Evolutionary conservation across 2,329 filamentous ascomycete species (phyloP).

Genomic region (Blumeria hordei): DNA sequence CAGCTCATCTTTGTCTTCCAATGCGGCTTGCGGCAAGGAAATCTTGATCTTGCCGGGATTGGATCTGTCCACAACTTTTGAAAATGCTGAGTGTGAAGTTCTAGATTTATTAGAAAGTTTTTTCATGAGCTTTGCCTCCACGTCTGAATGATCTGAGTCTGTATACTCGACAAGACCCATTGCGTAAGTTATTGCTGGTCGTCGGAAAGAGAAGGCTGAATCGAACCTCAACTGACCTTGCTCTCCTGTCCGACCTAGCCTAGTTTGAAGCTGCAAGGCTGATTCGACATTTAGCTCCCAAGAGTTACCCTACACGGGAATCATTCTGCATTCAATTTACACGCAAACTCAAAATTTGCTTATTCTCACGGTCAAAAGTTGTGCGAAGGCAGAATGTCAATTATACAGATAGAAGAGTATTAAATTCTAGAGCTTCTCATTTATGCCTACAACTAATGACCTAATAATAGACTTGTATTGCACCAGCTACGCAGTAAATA

Average conservation of each 20-base stretch:
- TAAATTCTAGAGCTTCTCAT: constrained; percentile 1
- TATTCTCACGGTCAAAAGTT: too few species aligned
- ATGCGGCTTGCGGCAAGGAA: constrained; percentile 34
- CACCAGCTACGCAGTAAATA: constrained; percentile 67
- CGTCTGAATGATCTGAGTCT: constrained; percentile 38
- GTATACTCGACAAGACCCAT: constrained; percentile 51
- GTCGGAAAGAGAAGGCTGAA: not conserved
- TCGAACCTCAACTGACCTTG: too few species aligned
- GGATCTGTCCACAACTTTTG: constrained; percentile 58
- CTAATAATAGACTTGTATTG: constrained; percentile 39
- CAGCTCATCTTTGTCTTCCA: constrained; percentile 24
- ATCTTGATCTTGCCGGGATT: constrained; percentile 70
- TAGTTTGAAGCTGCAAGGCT: too few species aligned
- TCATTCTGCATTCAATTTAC: too few species aligned
- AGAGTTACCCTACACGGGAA: too few species aligned
- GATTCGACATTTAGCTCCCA: too few species aligned
- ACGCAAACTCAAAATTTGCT: too few species aligned
- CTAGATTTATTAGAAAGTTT: constrained; percentile 7
- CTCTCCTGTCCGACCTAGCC: too few species aligned
- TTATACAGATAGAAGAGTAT: constrained; percentile 18
- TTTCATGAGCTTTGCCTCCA: constrained; percentile 16
- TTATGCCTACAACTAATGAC: not conserved
- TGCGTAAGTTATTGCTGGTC: not conserved
- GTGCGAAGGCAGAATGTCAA: constrained; percentile 11
- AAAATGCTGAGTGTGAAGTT: constrained; percentile 35